Base-by-base conservation (phyloP, 805 yeast species). In the Lachancea dasiensis region DNA sequence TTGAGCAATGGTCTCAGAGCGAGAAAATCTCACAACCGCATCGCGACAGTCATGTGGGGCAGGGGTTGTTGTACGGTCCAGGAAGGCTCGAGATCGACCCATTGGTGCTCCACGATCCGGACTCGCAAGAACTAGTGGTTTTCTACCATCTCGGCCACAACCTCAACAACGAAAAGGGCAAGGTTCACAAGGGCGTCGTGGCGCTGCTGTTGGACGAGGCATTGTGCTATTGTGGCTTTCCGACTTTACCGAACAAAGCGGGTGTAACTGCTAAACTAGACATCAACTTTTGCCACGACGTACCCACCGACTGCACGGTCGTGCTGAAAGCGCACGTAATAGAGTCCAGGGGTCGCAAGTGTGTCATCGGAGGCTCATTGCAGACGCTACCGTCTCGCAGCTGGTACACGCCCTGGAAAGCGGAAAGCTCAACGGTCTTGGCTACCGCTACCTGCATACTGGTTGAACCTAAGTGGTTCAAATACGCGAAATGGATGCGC, bases 391-490 rank as follows among this genome's bases (percentile, higher is more conserved):
- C 50, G 4, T 39, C 34, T 26, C 14, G 42, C 21, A 10, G 25
- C 36, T 23, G 38, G 46, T 6, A 38, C 37, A 44, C 45, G 17
- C 31, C 45, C 3, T 49, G 47, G 18, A 60, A 52, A 13, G n/a
- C 36, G 16, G 29, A 40, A 25, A 45, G 51, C 5, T 64, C 70
- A 7, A 38, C 58, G 10, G 60, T 57, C 7, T 62, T 78, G 35
- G 94, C 90, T 0, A 61, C 67, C 11, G 87, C 86, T 0, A 64
- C 63, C 22, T 83, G 94, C 58, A 63, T 84, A 2, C 65, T 86
- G 43, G 92, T 86, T 2, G 95, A 86, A 53, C 96, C 96, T 3
- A 78, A 69, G 50, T 86, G 95, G 95, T 85, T 85, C 62, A 81
- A 76, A 52, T 84, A 77, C 52, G 62, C 85, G 38, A 55, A 58